Evolutionary conservation across 345 rosid species (phyloP).

Genomic region (Salix koriyanagi): DNA sequence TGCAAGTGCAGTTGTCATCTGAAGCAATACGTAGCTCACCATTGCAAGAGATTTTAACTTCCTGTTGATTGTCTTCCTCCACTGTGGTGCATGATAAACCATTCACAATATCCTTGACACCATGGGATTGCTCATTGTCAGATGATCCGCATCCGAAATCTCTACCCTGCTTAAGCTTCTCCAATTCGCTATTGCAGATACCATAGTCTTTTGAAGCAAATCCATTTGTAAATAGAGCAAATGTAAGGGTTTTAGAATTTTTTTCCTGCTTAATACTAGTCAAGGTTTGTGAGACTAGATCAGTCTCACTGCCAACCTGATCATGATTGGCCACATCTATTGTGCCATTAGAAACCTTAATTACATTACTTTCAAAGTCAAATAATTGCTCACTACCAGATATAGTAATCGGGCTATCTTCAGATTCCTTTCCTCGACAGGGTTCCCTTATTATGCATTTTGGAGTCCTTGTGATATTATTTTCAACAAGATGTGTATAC

Average conservation of each 20-base stretch:
- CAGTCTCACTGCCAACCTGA: constrained; percentile 10
- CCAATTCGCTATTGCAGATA: constrained; percentile 7
- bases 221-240: constrained; percentile 12
- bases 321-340: constrained; percentile 9
- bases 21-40: background rate
- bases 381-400: constrained; percentile 23
- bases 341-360: constrained; percentile 17
- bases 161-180: constrained; percentile 21
- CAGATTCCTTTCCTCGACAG: constrained; percentile 19
- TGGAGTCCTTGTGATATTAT: background rate
- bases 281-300: background rate
- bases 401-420: constrained; percentile 18
- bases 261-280: constrained; percentile 14
- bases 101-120: constrained; percentile 17
- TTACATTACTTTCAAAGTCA: constrained; percentile 11
- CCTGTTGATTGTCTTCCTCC: constrained; percentile 7
- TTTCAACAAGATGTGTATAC: constrained; percentile 7
- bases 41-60: constrained; percentile 12
- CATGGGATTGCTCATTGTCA: constrained; percentile 8
- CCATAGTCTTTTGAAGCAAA: constrained; percentile 4
- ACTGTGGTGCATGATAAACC: background rate
- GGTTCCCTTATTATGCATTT: constrained; percentile 9
- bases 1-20: constrained; percentile 14
- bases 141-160: constrained; percentile 12
- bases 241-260: background rate